A percentile compares a stretch with the other conserved stretches of the same genome.
Conservation (phyloP, 805 yeast genomes). For the Candida gorgasii region DNA sequence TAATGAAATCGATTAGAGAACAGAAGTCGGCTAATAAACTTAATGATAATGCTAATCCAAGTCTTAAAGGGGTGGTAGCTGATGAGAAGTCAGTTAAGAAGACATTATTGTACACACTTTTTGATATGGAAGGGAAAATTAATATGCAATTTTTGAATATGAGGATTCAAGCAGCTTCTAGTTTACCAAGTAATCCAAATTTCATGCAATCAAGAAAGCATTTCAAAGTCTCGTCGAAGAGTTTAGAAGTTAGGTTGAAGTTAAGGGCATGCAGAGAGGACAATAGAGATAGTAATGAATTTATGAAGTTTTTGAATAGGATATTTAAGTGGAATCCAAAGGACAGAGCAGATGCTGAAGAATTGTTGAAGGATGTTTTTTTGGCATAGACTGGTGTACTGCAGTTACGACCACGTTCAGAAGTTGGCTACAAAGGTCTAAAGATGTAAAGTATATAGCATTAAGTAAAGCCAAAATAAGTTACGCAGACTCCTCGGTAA, state of each 20-base stretch:
- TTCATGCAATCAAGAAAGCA: slow-evolving; percentile 17
- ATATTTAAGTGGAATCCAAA: slow-evolving; percentile 42
- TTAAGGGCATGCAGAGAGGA: slow-evolving; percentile 16
- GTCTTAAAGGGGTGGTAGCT: slow-evolving; percentile 11
- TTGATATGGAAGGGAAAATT: slow-evolving; percentile 40
- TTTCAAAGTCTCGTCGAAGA: slow-evolving; percentile 30
- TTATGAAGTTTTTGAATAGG: slow-evolving; percentile 27
- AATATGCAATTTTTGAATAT: slow-evolving; percentile 34
- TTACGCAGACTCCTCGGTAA: too few species aligned
- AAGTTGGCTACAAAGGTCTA: too few species aligned
- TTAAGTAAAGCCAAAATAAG: too few species aligned
- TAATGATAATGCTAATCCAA: slow-evolving; percentile 7
- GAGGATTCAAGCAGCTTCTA: slow-evolving; percentile 14
- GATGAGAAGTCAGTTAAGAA: slow-evolving; percentile 36
- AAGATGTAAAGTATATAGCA: too few species aligned
- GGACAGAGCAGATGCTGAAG: slow-evolving; percentile 27
- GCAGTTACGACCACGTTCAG: too few species aligned
- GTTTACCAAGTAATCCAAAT: slow-evolving; percentile 2
- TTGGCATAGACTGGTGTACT: too few species aligned
- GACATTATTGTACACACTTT: slow-evolving; percentile 37
- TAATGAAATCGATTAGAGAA: slow-evolving; percentile 25
- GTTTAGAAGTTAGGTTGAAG: slow-evolving; percentile 30
- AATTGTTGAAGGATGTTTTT: slow-evolving; percentile 28
- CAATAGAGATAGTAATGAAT: slow-evolving; percentile 16
- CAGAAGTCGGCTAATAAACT: slow-evolving; percentile 11